Conservation (phyloP, 1,284 basidiomycete species). For the Puccinia novopanici region DNA sequence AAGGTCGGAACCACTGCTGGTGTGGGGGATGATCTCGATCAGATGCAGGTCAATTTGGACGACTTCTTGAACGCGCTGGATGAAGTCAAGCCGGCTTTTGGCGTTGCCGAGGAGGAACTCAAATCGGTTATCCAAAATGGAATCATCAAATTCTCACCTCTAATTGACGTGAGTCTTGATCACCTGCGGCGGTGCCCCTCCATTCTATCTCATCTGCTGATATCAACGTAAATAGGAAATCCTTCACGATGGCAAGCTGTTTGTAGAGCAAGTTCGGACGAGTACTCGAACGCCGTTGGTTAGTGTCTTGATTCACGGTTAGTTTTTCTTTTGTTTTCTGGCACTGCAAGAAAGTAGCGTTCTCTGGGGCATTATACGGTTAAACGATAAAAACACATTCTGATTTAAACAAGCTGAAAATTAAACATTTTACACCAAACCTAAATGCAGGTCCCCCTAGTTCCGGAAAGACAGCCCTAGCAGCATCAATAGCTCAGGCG, state of each 20-base stretch:
- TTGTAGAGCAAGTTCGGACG: conserved; percentile 91
- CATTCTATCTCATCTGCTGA: background rate
- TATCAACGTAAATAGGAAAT: conserved; percentile 67
- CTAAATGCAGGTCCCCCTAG: conserved; percentile 69
- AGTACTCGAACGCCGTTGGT: conserved; percentile 90
- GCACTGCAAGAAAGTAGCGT: too few species aligned
- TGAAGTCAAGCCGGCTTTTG: conserved; percentile 95
- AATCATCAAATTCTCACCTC: conserved; percentile 82
- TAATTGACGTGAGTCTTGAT: conserved; percentile 68
- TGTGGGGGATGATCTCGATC: conserved; percentile 90
- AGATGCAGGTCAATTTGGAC: conserved; percentile 79
- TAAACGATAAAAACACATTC: too few species aligned
- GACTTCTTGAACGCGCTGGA: conserved; percentile 92
- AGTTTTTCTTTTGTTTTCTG: too few species aligned
- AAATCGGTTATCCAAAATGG: conserved; percentile 93
- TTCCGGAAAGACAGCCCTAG: conserved; percentile 92
- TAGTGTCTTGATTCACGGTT: conserved; percentile 79
- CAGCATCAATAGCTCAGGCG: conserved; percentile 87
- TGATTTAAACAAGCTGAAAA: too few species aligned
- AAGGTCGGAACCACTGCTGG: conserved; percentile 97
- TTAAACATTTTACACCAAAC: background rate
- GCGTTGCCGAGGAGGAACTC: conserved; percentile 95
- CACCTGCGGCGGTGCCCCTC: background rate
- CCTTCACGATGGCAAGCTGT: conserved; percentile 82
- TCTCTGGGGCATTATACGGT: background rate